These are phyloP conservation scores for Kodamaea hsintzibuensis DNA, from an alignment of 805 yeast genomes.

Conservation along the genomic window DNA sequence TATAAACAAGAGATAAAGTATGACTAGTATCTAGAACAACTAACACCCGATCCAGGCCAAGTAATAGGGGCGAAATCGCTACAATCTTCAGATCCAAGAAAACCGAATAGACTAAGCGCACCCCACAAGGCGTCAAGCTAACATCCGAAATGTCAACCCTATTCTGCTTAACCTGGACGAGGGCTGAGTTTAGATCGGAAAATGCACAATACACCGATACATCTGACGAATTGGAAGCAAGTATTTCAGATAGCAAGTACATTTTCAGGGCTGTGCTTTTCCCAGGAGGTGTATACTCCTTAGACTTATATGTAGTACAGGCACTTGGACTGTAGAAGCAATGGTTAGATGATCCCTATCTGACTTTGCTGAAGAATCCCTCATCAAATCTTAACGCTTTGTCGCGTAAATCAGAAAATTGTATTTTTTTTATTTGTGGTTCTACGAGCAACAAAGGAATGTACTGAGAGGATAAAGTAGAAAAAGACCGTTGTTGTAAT, in stretches of 20 bases:
- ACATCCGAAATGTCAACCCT: slow-evolving; percentile 2
- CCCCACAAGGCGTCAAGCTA: neutral
- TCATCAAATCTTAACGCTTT: neutral
- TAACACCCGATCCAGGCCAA: slow-evolving; percentile 1
- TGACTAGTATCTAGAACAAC: slow-evolving; percentile 5
- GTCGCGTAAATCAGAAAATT: neutral
- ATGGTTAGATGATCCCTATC: neutral
- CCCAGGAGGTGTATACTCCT: neutral
- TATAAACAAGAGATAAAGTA: slow-evolving; percentile 5
- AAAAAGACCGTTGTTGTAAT: neutral
- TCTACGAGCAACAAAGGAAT: neutral
- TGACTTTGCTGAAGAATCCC: neutral
- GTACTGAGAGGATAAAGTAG: neutral
- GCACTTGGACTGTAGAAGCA: neutral
- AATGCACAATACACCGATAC: slow-evolving; percentile 14
- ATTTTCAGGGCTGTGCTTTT: slow-evolving; percentile 10
- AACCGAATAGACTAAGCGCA: neutral
- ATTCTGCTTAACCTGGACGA: slow-evolving; percentile 8
- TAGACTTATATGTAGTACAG: neutral
- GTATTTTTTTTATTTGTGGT: neutral
- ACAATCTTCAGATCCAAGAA: neutral
- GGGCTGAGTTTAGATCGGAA: slow-evolving; percentile 1
- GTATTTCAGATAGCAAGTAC: slow-evolving; percentile 21
- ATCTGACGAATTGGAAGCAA: slow-evolving; percentile 15
- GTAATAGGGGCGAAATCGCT: slow-evolving; percentile 3